phyloP scores from a whole-genome alignment of 805 yeast species.

The Wickerhamomyces silvicola region DNA sequence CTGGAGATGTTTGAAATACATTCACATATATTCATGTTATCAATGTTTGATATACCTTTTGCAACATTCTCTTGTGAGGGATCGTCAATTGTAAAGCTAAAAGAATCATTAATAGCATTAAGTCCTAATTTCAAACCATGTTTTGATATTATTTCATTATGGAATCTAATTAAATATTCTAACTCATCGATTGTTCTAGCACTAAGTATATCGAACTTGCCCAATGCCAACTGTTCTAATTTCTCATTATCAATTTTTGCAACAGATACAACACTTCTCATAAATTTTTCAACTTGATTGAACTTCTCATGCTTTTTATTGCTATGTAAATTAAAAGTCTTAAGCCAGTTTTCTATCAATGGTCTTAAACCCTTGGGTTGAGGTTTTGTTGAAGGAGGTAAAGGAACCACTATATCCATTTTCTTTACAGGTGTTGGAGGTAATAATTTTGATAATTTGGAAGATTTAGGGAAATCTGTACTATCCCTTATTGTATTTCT shows the following conservation, averaged over 20 bases:
- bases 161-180: slow-evolving; percentile 45
- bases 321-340: slow-evolving; percentile 13
- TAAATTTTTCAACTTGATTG: slow-evolving; percentile 17
- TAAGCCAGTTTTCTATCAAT: slow-evolving; percentile 17
- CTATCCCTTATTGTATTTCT: slow-evolving; percentile 18
- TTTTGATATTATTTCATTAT: slow-evolving; percentile 30
- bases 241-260: slow-evolving; percentile 22
- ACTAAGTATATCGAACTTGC: slow-evolving; percentile 55
- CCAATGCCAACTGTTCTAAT: slow-evolving; percentile 29
- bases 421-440: slow-evolving; percentile 69
- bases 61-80: background rate
- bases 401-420: slow-evolving; percentile 37
- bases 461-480: slow-evolving; percentile 40
- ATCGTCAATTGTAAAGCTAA: slow-evolving; percentile 16
- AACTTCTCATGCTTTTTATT: slow-evolving; percentile 6
- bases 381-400: slow-evolving; percentile 21
- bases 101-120: slow-evolving; percentile 9
- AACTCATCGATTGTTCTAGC: slow-evolving; percentile 69
- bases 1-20: slow-evolving; percentile 20
- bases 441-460: slow-evolving; percentile 35
- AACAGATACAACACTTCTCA: slow-evolving; percentile 22
- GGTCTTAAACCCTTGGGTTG: slow-evolving; percentile 18
- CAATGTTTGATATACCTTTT: slow-evolving; percentile 16
- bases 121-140: slow-evolving; percentile 11
- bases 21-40: slow-evolving; percentile 23